These are phyloP conservation scores for Mortierella sp. DNA, from an alignment of 371 early-diverging fungal species.

Conservation along the genomic window DNA sequence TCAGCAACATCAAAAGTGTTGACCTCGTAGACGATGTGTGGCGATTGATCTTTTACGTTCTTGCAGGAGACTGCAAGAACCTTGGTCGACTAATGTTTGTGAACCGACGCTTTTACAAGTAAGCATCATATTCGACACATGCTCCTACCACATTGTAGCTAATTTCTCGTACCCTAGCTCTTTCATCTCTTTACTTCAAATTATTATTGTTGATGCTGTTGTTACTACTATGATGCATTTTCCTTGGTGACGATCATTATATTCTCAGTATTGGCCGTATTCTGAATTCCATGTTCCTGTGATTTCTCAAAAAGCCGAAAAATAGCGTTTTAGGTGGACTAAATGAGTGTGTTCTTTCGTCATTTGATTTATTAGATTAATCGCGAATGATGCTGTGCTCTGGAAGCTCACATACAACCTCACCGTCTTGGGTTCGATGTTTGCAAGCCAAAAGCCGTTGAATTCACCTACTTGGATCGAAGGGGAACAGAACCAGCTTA, in stretches of 20 bases:
- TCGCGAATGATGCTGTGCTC: conserved; percentile 40
- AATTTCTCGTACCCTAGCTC: background rate
- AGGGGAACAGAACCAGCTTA: background rate
- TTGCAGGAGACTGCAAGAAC: conserved; percentile 35
- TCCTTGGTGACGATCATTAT: background rate
- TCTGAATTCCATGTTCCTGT: conserved; percentile 13
- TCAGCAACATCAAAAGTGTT: background rate
- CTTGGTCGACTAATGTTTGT: conserved; percentile 45
- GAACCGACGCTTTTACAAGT: conserved; percentile 37
- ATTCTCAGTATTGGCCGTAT: background rate
- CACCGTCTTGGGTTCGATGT: conserved; percentile 51
- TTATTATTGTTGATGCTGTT: background rate
- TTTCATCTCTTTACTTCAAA: background rate
- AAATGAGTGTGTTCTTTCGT: background rate
- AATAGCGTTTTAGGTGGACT: background rate
- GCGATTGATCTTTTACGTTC: conserved; percentile 38
- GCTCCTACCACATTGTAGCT: background rate
- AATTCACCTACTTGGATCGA: conserved; percentile 12
- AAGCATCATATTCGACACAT: background rate
- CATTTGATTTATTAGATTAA: conserved; percentile 18
- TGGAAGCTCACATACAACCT: conserved; percentile 39
- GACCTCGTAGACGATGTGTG: conserved; percentile 53
- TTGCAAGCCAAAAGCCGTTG: conserved; percentile 32
- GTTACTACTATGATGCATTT: background rate
- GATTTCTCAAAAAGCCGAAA: background rate